These are phyloP conservation scores for Saturnispora sanitii DNA, from an alignment of 805 yeast genomes.

Conservation along the genomic window DNA sequence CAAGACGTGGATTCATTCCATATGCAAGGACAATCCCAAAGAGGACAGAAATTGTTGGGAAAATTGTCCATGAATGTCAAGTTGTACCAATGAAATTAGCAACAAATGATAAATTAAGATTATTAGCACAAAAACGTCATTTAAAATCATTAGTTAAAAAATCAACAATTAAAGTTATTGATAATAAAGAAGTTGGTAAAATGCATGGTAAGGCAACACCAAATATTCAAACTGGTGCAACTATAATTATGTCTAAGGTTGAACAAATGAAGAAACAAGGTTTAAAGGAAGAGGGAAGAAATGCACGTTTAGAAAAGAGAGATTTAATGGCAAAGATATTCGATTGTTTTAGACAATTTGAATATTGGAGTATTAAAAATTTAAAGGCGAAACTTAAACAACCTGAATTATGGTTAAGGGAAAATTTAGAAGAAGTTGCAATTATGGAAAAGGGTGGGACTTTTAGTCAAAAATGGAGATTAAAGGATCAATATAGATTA, in stretches of 20 bases:
- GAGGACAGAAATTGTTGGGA: constrained; percentile 77
- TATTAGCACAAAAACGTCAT: constrained; percentile 33
- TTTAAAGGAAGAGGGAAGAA: constrained; percentile 63
- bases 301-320: constrained; percentile 88
- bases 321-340: constrained; percentile 83
- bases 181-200: constrained; percentile 70
- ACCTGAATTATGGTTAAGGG: constrained; percentile 89
- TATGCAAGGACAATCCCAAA: constrained; percentile 82
- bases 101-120: constrained; percentile 52
- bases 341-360: constrained; percentile 86
- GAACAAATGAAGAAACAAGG: constrained; percentile 45
- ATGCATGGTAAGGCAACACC: constrained; percentile 82
- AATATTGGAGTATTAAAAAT: constrained; percentile 94
- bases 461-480: constrained; percentile 81
- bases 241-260: constrained; percentile 58
- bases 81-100: constrained; percentile 72
- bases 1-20: constrained; percentile 39
- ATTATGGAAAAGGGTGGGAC: constrained; percentile 89
- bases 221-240: constrained; percentile 56
- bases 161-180: constrained; percentile 45
- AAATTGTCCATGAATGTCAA: constrained; percentile 86
- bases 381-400: constrained; percentile 88
- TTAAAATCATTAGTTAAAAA: constrained; percentile 29
- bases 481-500: constrained; percentile 82
- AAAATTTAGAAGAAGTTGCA: constrained; percentile 84